Base-by-base conservation (phyloP, 805 yeast species). In the Blastobotrys parvus region DNA sequence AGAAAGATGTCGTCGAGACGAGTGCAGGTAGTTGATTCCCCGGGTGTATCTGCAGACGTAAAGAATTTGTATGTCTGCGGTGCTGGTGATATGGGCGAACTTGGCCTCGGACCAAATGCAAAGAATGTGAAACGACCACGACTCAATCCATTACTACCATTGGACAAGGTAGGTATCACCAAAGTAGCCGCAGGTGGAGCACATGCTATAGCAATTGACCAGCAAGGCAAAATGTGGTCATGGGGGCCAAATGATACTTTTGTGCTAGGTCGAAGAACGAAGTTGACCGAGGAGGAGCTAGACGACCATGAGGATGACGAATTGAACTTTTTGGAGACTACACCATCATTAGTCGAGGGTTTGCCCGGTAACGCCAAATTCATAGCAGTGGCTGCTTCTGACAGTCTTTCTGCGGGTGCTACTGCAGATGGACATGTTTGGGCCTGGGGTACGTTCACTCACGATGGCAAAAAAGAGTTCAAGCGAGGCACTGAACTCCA, bases 211-310 rank as follows among this genome's bases (percentile, higher is more conserved):
- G 97, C 90, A 0, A 64, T 90, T 41, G 97, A 88, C 58, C 62
- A 75, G 32, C 67, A 77, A 15, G 87, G 87, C 51, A 70, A 75
- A 45, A 63, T 92, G n/a, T 92, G 97, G 96, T 83, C 96, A 2
- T 92, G 99, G 99, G 99, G 99, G 45, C 83, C 85, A 37, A 92
- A 92, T 54, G 99, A 92, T 57, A 80, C 88, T 47, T 87, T 82
- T 30, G 97, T 85, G 3, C 69, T 92, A 35, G 98, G 97, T 16
- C 78, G 99, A 61, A 85, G 82, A 54, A 72, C 69, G 18, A 72
- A 65, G 8, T 80, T 73, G 5, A 80, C 75, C 38, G 85, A 77
- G 49, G 78, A 75, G 33, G 78, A 73, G 44, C 82, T 77, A 48
- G 70, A 65, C 49, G n/a, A n/a, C n/a, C n/a, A n/a, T n/a, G 65